These are phyloP conservation scores for Gloeopeniophorella convolvens DNA, from an alignment of 768 basidiomycete species.

Conservation along the genomic window DNA sequence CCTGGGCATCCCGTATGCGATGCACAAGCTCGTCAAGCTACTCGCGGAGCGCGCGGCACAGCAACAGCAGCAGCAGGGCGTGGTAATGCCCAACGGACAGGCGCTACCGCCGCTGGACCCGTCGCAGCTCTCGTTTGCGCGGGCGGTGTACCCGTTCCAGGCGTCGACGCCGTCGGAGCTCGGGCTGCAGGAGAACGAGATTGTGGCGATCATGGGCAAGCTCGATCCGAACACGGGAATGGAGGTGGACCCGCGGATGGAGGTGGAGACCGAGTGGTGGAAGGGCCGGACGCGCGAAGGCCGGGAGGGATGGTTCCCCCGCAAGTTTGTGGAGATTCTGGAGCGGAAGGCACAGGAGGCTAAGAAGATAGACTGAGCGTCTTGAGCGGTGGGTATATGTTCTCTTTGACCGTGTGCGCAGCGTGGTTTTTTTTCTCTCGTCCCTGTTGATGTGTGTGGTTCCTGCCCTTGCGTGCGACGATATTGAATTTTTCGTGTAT, in stretches of 20 bases:
- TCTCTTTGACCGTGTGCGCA: background rate
- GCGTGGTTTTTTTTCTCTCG: background rate
- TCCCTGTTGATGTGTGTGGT: background rate
- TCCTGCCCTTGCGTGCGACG: too few species aligned
- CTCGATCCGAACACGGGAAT: conserved; percentile 61
- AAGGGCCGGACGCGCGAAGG: conserved; percentile 89
- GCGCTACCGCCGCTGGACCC: conserved; percentile 67
- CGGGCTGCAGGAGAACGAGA: conserved; percentile 78
- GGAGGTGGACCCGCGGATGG: conserved; percentile 59
- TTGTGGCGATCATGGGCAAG: conserved; percentile 86
- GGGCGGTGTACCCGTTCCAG: conserved; percentile 73
- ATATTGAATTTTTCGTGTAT: too few species aligned
- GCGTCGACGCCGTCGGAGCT: conserved; percentile 75
- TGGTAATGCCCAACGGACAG: conserved; percentile 32
- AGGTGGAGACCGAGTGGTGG: conserved; percentile 83
- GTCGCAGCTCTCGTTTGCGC: conserved; percentile 72
- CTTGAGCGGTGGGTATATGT: background rate
- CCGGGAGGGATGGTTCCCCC: conserved; percentile 91
- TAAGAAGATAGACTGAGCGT: conserved; percentile 36
- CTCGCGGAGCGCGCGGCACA: conserved; percentile 58
- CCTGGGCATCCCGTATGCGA: conserved; percentile 87
- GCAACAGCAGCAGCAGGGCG: conserved; percentile 35
- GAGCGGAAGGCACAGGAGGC: conserved; percentile 37
- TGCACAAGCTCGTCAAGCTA: conserved; percentile 81
- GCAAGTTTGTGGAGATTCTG: conserved; percentile 76